phyloP scores from a whole-genome alignment of 2,329 filamentous ascomycete genomes.

The Fusarium haematococcum region DNA sequence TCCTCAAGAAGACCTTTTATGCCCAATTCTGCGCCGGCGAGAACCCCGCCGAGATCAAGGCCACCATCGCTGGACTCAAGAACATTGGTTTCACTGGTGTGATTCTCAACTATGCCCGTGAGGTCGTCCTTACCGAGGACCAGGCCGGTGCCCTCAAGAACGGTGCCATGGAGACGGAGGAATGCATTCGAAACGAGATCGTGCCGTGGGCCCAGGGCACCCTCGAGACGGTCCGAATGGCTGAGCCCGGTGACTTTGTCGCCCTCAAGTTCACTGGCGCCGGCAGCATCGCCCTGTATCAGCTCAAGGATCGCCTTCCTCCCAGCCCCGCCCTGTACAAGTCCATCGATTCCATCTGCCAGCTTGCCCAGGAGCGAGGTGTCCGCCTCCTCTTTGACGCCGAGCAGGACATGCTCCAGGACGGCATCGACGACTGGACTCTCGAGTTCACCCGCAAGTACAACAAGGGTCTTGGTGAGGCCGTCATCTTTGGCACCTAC shows the following conservation, averaged over 20 bases:
- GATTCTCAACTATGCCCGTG: constrained; percentile 85
- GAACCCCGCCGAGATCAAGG: constrained; percentile 73
- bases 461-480: constrained; percentile 72
- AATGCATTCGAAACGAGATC: constrained; percentile 70
- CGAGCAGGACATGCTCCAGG: constrained; percentile 83
- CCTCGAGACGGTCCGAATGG: constrained; percentile 78
- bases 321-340: constrained; percentile 73
- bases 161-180: constrained; percentile 61
- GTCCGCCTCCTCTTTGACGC: constrained; percentile 86
- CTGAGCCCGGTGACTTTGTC: constrained; percentile 71
- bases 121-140: constrained; percentile 76
- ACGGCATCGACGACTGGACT: constrained; percentile 85
- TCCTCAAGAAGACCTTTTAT: constrained; percentile 88
- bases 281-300: constrained; percentile 76
- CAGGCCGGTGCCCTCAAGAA: constrained; percentile 60
- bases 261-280: constrained; percentile 86
- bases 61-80: constrained; percentile 75
- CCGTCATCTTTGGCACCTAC: constrained; percentile 84
- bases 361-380: constrained; percentile 74
- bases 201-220: constrained; percentile 79
- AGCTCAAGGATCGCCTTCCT: constrained; percentile 71
- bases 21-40: constrained; percentile 92
- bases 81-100: constrained; percentile 84
- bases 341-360: constrained; percentile 81
- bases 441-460: constrained; percentile 81